A percentile compares a stretch with the other conserved stretches of the same genome.
Evolutionary conservation across 352 stramenopile species (phyloP).

Genomic region (Phytophthora multivora): DNA sequence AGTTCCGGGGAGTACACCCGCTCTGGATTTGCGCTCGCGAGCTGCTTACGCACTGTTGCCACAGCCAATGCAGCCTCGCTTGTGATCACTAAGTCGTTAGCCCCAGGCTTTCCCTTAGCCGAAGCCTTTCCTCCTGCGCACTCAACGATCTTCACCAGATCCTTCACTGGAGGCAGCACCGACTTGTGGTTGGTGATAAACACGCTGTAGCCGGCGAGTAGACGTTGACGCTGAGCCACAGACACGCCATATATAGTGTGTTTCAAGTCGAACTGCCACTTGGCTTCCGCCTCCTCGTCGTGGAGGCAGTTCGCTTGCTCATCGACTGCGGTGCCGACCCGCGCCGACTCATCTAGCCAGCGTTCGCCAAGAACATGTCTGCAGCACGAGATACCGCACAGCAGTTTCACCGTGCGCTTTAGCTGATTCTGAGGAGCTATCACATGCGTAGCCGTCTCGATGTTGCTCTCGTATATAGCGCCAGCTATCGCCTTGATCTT

Average conservation of each 20-base stretch:
- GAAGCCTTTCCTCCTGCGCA: constrained; percentile 45
- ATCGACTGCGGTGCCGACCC: constrained; percentile 28
- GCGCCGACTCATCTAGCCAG: constrained; percentile 55
- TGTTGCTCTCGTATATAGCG: constrained; percentile 46
- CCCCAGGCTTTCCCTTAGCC: constrained; percentile 34
- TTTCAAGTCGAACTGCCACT: constrained; percentile 56
- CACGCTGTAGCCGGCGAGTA: constrained; percentile 39
- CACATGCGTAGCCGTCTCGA: constrained; percentile 55
- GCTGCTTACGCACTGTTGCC: constrained; percentile 45
- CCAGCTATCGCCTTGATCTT: constrained; percentile 50
- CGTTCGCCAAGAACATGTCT: constrained; percentile 50
- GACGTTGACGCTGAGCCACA: constrained; percentile 25
- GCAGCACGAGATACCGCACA: constrained; percentile 64
- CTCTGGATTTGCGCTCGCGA: constrained; percentile 30
- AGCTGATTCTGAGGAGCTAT: constrained; percentile 46
- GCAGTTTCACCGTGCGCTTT: constrained; percentile 64
- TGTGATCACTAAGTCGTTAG: constrained; percentile 51
- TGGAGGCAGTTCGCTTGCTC: constrained; percentile 47
- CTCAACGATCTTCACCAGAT: constrained; percentile 59
- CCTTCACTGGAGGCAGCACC: constrained; percentile 48
- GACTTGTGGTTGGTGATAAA: constrained; percentile 66
- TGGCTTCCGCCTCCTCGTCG: constrained; percentile 45
- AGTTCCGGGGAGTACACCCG: constrained; percentile 53
- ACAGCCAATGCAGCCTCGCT: constrained; percentile 37
- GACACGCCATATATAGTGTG: constrained; percentile 50